Conservation (phyloP, 1,284 basidiomycete species). For the Cutaneotrichosporon spelunceum region DNA sequence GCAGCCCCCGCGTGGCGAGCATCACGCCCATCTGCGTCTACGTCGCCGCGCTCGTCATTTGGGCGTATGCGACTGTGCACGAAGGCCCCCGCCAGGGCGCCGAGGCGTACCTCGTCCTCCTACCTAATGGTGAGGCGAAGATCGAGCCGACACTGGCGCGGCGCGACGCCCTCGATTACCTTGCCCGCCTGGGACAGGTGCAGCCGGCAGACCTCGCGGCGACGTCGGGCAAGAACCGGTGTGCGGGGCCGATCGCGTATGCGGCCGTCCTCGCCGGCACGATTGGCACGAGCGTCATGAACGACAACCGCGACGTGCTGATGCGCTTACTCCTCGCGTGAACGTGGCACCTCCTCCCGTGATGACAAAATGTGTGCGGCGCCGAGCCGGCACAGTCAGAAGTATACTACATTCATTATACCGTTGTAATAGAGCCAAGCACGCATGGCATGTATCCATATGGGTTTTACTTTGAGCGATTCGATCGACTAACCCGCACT, state of each 20-base stretch:
- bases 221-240: slow-evolving; percentile 25
- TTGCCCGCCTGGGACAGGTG: slow-evolving; percentile 13
- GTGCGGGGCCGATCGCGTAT: slow-evolving; percentile 29
- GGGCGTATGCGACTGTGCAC: slow-evolving; percentile 26
- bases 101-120: slow-evolving; percentile 5
- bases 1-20: neutral
- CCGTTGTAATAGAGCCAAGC: neutral
- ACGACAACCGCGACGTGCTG: slow-evolving; percentile 28
- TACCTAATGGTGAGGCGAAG: neutral
- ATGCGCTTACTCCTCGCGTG: slow-evolving; percentile 10
- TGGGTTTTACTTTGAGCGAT: neutral
- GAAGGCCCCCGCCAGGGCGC: slow-evolving; percentile 25
- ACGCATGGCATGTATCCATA: neutral
- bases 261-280: slow-evolving; percentile 29
- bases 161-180: slow-evolving; percentile 24
- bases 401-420: neutral
- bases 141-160: slow-evolving; percentile 31
- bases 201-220: slow-evolving; percentile 8
- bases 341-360: too few relatives aligned
- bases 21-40: slow-evolving; percentile 10
- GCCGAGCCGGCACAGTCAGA: neutral
- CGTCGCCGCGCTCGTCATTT: slow-evolving; percentile 20
- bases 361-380: neutral
- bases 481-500: too few relatives aligned
- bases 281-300: slow-evolving; percentile 25